Conservation (phyloP, 2,329 filamentous ascomycete genomes). For the Fusarium sp. region DNA sequence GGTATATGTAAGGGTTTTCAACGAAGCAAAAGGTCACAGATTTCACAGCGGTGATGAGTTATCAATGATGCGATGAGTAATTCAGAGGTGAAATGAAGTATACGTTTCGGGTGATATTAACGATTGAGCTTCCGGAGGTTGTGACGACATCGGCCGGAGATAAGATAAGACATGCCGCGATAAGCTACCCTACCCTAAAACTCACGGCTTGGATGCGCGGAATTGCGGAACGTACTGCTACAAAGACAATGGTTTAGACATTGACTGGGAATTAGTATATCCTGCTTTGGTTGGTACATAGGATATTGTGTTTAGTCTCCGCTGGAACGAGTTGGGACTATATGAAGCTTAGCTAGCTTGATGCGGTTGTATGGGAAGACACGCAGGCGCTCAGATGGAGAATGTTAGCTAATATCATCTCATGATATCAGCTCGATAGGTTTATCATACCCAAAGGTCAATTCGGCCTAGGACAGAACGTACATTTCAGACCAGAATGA, state of each 20-base stretch:
- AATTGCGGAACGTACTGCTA: not conserved
- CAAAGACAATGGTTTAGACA: too few relatives aligned
- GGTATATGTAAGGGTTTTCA: not conserved
- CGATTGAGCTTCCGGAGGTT: slow-evolving; percentile 31
- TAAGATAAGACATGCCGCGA: slow-evolving; percentile 34
- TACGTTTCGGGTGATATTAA: slow-evolving; percentile 16
- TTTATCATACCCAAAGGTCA: too few relatives aligned
- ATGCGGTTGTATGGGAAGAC: too few relatives aligned
- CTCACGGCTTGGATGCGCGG: not conserved
- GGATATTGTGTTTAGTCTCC: too few relatives aligned
- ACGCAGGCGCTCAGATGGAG: too few relatives aligned
- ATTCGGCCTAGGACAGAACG: not conserved
- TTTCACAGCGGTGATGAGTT: slow-evolving; percentile 10
- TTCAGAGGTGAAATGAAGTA: slow-evolving; percentile 12
- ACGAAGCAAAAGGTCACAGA: not conserved
- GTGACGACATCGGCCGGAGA: slow-evolving; percentile 43
- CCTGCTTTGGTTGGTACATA: too few relatives aligned
- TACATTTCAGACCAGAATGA: slow-evolving; percentile 13
- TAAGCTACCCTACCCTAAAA: slow-evolving; percentile 22
- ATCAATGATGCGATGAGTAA: slow-evolving; percentile 36
- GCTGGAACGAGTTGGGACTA: too few relatives aligned
- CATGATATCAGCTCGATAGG: too few relatives aligned
- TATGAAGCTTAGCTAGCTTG: too few relatives aligned
- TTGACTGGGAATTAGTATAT: too few relatives aligned
- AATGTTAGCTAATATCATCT: too few relatives aligned